Base-by-base conservation (phyloP, 345 rosid genomes). In the Boechera retrofracta region DNA sequence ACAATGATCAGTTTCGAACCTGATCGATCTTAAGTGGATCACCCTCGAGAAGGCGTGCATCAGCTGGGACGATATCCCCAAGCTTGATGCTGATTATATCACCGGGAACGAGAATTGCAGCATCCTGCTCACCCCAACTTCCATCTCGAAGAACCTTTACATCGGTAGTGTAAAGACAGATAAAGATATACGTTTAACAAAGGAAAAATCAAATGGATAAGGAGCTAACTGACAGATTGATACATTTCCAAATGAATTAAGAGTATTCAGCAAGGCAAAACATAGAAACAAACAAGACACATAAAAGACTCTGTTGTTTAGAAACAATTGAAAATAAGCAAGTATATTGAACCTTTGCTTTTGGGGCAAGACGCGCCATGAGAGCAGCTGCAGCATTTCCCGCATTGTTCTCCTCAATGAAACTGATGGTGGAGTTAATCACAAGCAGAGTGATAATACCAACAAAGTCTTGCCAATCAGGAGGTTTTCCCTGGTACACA, bases 381-480 rank as follows among this genome's bases (percentile, higher is more conserved):
- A 94, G 89, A 80, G 98, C 98, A 61, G 98, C 98, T 3, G 97
- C 98, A 9, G 97, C 98, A 64, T 94, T 89, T 38, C 98, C 98
- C 0, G 98, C 98, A 79, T 94, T 94, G 74, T 94, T 94, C 79
- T 94, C 98, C 82, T 94, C 97, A 2, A 92, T 87, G 75, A 94
- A 94, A 82, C 98, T 94, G 80, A 94, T 94, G 13, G 98, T 92
- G 11, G 98, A 92, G 81, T 92, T 94, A 49, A 94, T 92, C 66
- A 94, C 0, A 73, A 94, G 95, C 57, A 92, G 87, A 21, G 93
- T 88, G 26, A 94, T 90, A 47, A 94, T 94, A 64, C 98, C 97
- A 59, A 94, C 93, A 67, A 94, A 94, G 62, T 91, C 98, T 81
- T 94, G 97, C 98, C 98, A 94, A 80, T 92, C 98, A 8, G 97